Evolutionary conservation across 1,284 basidiomycete species (phyloP), one percentile per base, ranked within the genome.

Genomic region (Athelia psychrophila): DNA sequence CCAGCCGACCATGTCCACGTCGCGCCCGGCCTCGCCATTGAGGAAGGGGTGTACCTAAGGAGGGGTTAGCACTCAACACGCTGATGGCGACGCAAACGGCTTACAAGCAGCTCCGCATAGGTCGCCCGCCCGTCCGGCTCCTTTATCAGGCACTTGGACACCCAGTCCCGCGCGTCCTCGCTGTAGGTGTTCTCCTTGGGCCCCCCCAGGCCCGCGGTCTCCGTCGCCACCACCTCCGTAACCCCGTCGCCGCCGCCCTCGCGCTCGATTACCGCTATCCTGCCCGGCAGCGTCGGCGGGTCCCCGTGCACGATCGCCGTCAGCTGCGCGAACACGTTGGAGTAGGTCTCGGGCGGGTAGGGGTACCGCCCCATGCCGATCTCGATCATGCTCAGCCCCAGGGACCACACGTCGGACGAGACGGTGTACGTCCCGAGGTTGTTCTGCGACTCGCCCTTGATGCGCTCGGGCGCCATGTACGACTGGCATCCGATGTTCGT

Each of bases 401-500:
- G 83, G 10, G 95, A 97, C 96, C 96, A 99, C 4, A 99, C 92
- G 64, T 99, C 96, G 3, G 95, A 97, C 2, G 95, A 92, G 44
- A 98, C 95, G 10, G 94, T 96, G 71, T 99, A 99, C 1, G 94
- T 95, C 24, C 88, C 85, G 24, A 89, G 71, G 56, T 91, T 86
- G 65, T 90, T 91, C 64, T 88, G 88, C 3, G 91, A 93, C 70
- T 97, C 95, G 56, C 94, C 94, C 67, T 94, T 90, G 69, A 99
- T 98, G 25, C 96, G 86, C 67, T 98, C 95, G 33, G 95, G 96
- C 46, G 96, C 96, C 95, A 99, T 99, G 73, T 99, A 99, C 56
- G 86, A 91, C 70, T 99, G 97, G 69, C 97, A 99, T 2, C 97
- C 96, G 44, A 99, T 98, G 64, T 98, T 98, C 15, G 96, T 99